These are phyloP conservation scores for Taiozyma sp. DNA, from an alignment of 1,139 yeast genomes.

Conservation along the genomic window DNA sequence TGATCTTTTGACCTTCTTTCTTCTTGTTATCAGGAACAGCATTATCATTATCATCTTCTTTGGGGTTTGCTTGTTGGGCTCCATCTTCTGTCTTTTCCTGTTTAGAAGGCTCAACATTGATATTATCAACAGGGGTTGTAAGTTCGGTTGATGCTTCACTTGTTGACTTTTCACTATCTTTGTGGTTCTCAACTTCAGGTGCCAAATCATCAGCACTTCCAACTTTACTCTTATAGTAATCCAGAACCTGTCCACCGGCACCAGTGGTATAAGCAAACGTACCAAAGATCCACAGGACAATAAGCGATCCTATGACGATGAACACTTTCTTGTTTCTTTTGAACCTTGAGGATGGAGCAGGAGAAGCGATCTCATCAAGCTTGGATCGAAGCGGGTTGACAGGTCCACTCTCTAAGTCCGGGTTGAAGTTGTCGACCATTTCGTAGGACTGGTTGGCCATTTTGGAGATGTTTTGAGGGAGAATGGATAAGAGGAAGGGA, in stretches of 20 bases:
- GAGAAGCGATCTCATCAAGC: not conserved
- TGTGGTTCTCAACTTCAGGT: slow-evolving; percentile 4
- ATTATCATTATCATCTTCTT: not conserved
- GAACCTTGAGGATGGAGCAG: not conserved
- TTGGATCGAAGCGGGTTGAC: not conserved
- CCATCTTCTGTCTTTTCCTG: not conserved
- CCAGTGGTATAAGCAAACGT: slow-evolving; percentile 10
- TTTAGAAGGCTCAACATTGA: not conserved
- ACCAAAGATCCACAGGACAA: slow-evolving; percentile 13
- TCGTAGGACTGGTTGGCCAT: slow-evolving; percentile 8
- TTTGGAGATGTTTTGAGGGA: not conserved
- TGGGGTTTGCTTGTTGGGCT: not conserved
- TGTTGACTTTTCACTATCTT: not conserved
- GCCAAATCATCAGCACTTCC: slow-evolving; percentile 11
- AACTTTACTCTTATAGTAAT: slow-evolving; percentile 16
- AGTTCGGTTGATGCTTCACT: not conserved
- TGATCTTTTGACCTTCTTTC: slow-evolving; percentile 12
- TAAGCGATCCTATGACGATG: slow-evolving; percentile 5
- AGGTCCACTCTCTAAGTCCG: slow-evolving; percentile 15
- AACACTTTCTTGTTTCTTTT: slow-evolving; percentile 12
- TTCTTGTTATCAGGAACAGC: not conserved
- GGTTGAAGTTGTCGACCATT: slow-evolving; percentile 14
- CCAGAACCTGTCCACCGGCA: slow-evolving; percentile 11
- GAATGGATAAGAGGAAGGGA: no score
- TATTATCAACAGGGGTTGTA: not conserved